These are phyloP conservation scores for Capsaspora owczarzaki DNA, from an alignment of 78 protist species.

Conservation along the genomic window DNA sequence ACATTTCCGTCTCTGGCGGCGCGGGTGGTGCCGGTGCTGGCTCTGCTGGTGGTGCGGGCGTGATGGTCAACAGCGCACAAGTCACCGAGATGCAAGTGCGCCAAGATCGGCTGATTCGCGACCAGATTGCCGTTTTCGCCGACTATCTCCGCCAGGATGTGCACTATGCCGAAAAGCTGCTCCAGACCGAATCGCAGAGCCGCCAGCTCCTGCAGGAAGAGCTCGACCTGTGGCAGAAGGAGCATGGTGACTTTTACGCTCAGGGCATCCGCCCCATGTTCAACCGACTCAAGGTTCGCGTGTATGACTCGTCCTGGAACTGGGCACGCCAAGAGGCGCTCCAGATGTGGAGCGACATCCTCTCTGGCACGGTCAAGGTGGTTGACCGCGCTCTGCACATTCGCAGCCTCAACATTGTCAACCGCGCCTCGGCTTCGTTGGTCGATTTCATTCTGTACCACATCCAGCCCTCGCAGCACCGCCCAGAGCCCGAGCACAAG, in stretches of 20 bases:
- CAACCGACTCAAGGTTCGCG: conserved; percentile 9
- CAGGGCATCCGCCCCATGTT: conserved; percentile 31
- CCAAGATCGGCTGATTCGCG: not conserved
- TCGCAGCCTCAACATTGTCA: too few species aligned
- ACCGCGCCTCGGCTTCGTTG: not conserved
- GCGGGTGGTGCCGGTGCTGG: conserved; percentile 1
- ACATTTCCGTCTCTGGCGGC: not conserved
- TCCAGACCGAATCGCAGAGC: too few species aligned
- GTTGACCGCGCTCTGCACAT: too few species aligned
- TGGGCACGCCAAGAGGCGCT: conserved; percentile 41
- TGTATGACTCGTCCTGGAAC: conserved; percentile 44
- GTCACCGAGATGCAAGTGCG: not conserved
- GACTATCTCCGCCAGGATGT: conserved; percentile 22
- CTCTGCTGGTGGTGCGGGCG: not conserved
- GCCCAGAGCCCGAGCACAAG: too few species aligned
- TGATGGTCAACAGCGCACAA: not conserved
- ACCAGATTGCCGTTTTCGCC: conserved; percentile 3
- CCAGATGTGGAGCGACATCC: not conserved
- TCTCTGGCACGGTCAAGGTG: too few species aligned
- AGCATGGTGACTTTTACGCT: conserved; percentile 35
- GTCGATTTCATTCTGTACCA: not conserved
- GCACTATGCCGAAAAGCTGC: not conserved
- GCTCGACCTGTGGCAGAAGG: not conserved
- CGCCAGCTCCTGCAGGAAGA: too few species aligned
- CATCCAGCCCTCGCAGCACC: too few species aligned